Evolutionary conservation across 73 alveolate species (phyloP), one percentile per base, ranked within the genome.

Genomic region (Halteria grandinella): DNA sequence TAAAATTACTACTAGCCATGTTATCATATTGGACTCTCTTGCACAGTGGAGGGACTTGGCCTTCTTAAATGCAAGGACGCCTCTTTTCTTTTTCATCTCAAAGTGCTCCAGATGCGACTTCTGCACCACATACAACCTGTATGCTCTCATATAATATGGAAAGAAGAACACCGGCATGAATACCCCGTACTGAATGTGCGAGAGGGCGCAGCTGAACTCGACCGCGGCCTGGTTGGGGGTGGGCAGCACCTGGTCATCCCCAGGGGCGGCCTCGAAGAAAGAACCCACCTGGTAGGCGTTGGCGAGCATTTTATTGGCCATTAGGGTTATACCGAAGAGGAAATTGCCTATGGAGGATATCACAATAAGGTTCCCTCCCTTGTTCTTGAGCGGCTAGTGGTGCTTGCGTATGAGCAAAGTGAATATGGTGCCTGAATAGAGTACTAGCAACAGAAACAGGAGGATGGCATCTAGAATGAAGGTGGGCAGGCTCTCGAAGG

Each of bases 391-490:
- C 36, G 78, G 78, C 23, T 62, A 39, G 17, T 62, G 43, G 12
- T 62, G 17, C 28, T 60, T 62, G 25, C 78, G 36, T 1, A 62
- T 52, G 6, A 62, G 45, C 7, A 62, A 18, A 52, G 43, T 40
- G 27, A 39, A 62, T 8, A 62, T 3, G 44, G 55, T 17, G n/a
- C 43, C 78, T 23, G 78, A 62, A 24, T 62, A 62, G 6, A 62
- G 15, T 7, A 62, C 47, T 40, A 62, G 18, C 5, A 62, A 20
- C 45, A 41, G 1, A 14, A 36, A 14, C 11, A 62, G 60, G 32
- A 62, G 43, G 40, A 41, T 31, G 18, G n/a, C 78, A 62, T 62
- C 78, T 20, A 62, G 25, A 40, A 62, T 62, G 20, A 62, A 62
- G 14, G 40, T 3, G 18, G 41, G 55, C 36, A 28, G 36, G 28